Conservation (phyloP, 805 yeast species). For the Blastobotrys mokoenaii region DNA sequence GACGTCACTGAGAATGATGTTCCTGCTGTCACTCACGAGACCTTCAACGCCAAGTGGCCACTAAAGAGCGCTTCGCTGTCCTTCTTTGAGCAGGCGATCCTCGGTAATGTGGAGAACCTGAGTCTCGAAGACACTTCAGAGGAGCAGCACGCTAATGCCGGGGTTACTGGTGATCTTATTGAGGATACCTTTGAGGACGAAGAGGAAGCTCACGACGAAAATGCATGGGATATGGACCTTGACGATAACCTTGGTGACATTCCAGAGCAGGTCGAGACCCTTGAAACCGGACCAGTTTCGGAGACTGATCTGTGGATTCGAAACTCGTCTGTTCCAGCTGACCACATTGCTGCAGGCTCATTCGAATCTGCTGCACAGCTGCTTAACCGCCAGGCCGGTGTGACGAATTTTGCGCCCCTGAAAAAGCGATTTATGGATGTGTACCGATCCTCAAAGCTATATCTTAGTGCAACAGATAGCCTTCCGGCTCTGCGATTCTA, state of each 20-base stretch:
- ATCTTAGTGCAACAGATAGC: conserved; percentile 65
- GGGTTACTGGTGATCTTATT: conserved; percentile 18
- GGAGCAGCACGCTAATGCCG: conserved; percentile 16
- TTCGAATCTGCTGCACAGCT: conserved; percentile 94
- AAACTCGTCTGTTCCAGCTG: conserved; percentile 83
- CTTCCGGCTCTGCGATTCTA: conserved; percentile 62
- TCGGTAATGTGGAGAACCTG: conserved; percentile 67
- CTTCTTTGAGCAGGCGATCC: conserved; percentile 75
- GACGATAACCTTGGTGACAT: conserved; percentile 47
- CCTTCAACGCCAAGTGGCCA: conserved; percentile 65
- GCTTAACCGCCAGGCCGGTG: conserved; percentile 81
- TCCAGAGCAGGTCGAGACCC: conserved; percentile 16
- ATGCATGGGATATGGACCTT: conserved; percentile 48
- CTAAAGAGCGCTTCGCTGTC: conserved; percentile 62
- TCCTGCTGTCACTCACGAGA: conserved; percentile 39
- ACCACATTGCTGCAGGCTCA: conserved; percentile 91
- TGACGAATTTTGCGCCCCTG: conserved; percentile 79
- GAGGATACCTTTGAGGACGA: conserved; percentile 22
- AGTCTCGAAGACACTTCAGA: conserved; percentile 37
- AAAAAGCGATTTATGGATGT: conserved; percentile 75
- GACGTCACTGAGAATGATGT: conserved; percentile 30
- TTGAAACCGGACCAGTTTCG: conserved; percentile 27
- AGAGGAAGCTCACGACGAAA: conserved; percentile 63
- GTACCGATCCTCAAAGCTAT: conserved; percentile 71
- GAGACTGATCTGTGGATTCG: conserved; percentile 79